Conservation (phyloP, 768 basidiomycete genomes). For the Mycena crocata region DNA sequence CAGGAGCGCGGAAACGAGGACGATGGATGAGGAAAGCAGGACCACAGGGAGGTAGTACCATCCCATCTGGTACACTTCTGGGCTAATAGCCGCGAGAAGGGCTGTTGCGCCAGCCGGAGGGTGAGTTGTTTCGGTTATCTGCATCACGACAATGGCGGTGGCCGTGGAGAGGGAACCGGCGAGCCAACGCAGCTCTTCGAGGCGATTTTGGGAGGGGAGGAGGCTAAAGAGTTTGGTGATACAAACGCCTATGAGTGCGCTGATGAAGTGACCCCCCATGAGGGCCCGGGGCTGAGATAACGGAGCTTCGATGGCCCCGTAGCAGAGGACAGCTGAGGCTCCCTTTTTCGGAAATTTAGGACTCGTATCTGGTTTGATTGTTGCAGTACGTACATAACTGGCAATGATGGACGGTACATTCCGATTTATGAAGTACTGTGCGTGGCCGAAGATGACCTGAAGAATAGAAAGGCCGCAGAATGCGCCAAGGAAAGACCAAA, state of each 20-base stretch:
- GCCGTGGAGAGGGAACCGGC: constrained; percentile 59
- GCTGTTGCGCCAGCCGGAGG: constrained; percentile 72
- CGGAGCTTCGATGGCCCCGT: constrained; percentile 64
- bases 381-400: constrained; percentile 54
- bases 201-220: constrained; percentile 55
- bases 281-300: constrained; percentile 65
- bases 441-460: constrained; percentile 61
- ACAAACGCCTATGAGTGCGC: constrained; percentile 60
- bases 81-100: constrained; percentile 57
- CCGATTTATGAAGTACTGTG: constrained; percentile 58
- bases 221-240: constrained; percentile 64
- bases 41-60: constrained; percentile 68
- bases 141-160: constrained; percentile 59
- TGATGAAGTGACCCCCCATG: constrained; percentile 63
- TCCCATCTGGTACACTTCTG: constrained; percentile 54
- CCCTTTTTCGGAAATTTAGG: constrained; percentile 50
- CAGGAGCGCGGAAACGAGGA: constrained; percentile 57
- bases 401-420: constrained; percentile 61
- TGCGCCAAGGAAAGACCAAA: constrained; percentile 66
- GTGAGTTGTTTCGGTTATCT: constrained; percentile 62
- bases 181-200: constrained; percentile 61
- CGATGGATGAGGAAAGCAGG: constrained; percentile 58
- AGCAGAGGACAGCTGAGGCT: constrained; percentile 66
- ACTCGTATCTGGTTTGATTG: not conserved
- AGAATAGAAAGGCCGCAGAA: constrained; percentile 62